These are phyloP conservation scores for Cicer cuneatum DNA, from an alignment of 306 rosid genomes.

Conservation along the genomic window DNA sequence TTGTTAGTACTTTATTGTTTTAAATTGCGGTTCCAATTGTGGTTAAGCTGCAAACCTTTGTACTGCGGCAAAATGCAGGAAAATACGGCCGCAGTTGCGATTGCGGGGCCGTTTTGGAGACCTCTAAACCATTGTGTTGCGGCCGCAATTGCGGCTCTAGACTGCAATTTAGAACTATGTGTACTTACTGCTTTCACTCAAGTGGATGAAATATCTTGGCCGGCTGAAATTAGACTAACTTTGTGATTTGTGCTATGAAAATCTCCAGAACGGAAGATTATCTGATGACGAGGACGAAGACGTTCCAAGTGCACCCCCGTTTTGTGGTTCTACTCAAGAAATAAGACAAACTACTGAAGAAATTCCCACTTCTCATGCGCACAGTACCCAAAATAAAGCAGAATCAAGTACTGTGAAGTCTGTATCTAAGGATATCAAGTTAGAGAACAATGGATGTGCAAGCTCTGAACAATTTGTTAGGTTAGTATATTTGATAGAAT, in stretches of 20 bases:
- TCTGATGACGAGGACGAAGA: conserved; percentile 73
- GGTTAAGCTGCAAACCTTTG: no score
- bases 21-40: no score
- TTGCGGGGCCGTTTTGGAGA: no score
- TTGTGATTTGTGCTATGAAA: conserved; percentile 53
- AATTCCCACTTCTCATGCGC: conserved; percentile 49
- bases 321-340: conserved; percentile 64
- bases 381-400: conserved; percentile 40
- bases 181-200: no score
- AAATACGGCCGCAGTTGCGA: no score
- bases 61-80: no score
- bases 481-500: conserved; percentile 52
- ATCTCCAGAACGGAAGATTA: conserved; percentile 55
- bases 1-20: conserved; percentile 3
- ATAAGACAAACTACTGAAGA: conserved; percentile 57
- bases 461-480: conserved; percentile 63
- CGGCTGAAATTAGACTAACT: conserved; percentile 38
- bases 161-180: no score
- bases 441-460: conserved; percentile 46
- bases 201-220: not conserved
- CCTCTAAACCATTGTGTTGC: no score
- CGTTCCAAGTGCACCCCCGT: conserved; percentile 92
- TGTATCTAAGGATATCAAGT: conserved; percentile 43
- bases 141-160: no score
- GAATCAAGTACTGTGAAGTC: conserved; percentile 47